Base-by-base conservation (phyloP, 306 rosid species). In the Arachis stenosperma region DNA sequence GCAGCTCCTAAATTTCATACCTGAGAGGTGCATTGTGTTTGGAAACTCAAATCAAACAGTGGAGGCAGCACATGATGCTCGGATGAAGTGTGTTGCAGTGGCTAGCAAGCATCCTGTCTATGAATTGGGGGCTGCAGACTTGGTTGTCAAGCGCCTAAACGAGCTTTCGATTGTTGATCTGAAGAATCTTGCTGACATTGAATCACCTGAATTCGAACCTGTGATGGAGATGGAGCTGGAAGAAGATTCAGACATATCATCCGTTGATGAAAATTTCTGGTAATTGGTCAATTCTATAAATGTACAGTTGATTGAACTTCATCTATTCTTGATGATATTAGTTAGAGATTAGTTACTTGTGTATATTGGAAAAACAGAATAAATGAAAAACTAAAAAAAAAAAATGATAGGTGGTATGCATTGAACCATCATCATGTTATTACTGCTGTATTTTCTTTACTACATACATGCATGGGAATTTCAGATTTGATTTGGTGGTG, bases 51-150 rank as follows among this genome's bases (percentile, higher is more conserved):
- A 94, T 82, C 89, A 75, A 71, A 91, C 98, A 0, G 96, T 94
- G 81, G 99, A 94, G 86, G 99, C 98, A 13, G 98, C 99, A 46
- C 98, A 91, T 40, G 99, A 94, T 74, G 96, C 92, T 0, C 80
- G 82, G 79, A 94, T 94, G 99, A 91, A 94, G 91, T 94, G 99
- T 61, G 91, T 94, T 43, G 99, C 97, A 33, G 96, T 94, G 64
- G 99, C 99, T 50, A 94, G 99, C 86, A 91, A 90, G 84, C 99
- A 94, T 84, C 99, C 96, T 10, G 90, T 88, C 40, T 94, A 91
- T 29, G 99, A 94, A 85, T 96, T 94, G 39, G 85, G 83, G 74
- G 98, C 99, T 54, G 98, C 99, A 1, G 97, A 94, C 69, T 77
- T 94, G 83, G 95, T 94, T 44, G 99, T 94, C 60, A 89, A 91